phyloP scores from a whole-genome alignment of 2,329 filamentous ascomycete species.

The Aspergillus glaucus region DNA sequence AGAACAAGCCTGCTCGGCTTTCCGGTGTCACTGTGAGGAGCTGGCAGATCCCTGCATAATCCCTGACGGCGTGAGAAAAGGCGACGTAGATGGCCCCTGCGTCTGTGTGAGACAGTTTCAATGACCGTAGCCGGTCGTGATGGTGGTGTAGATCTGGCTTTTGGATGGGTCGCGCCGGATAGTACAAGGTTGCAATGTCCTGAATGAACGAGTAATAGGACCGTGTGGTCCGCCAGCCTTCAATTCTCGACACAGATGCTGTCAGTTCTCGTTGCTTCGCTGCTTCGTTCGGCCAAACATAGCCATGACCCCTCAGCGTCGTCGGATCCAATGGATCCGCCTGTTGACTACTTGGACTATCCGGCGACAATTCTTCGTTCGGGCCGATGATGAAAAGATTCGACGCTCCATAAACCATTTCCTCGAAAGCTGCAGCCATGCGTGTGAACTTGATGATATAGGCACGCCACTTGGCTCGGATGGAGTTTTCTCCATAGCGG shows the following conservation, averaged over 20 bases:
- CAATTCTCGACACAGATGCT: constrained; percentile 85
- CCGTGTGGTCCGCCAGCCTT: constrained; percentile 92
- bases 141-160: constrained; percentile 74
- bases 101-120: constrained; percentile 69
- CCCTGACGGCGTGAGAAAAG: constrained; percentile 66
- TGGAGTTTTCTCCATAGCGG: constrained; percentile 80
- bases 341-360: constrained; percentile 41
- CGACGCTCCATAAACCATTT: constrained; percentile 88
- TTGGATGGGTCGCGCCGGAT: constrained; percentile 34
- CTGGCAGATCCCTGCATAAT: constrained; percentile 80
- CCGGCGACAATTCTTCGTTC: constrained; percentile 55
- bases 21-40: constrained; percentile 77
- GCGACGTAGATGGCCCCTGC: constrained; percentile 81
- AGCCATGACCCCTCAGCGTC: constrained; percentile 74
- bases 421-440: constrained; percentile 88
- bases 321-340: constrained; percentile 37
- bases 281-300: constrained; percentile 84
- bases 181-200: constrained; percentile 43
- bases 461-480: constrained; percentile 85
- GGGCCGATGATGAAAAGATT: constrained; percentile 74
- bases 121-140: constrained; percentile 79
- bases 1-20: constrained; percentile 82
- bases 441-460: constrained; percentile 94
- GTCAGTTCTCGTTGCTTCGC: constrained; percentile 79
- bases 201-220: constrained; percentile 96